phyloP scores from a whole-genome alignment of 768 basidiomycete species.

The Lentinula sp. region DNA sequence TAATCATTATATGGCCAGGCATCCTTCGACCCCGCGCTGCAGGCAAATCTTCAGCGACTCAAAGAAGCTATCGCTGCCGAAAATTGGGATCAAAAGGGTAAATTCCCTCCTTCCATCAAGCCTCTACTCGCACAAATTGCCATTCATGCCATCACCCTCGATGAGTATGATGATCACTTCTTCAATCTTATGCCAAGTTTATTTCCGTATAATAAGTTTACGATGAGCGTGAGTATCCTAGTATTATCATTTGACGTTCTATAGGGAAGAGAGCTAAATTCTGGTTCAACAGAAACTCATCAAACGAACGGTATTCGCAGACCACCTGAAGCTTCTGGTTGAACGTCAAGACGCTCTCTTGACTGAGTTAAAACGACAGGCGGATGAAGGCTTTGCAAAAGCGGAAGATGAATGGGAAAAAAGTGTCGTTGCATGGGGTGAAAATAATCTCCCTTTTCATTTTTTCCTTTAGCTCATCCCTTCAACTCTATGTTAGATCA shows the following conservation, averaged over 20 bases:
- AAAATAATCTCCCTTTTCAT: constrained; percentile 14
- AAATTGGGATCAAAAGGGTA: constrained; percentile 60
- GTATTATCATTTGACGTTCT: neutral
- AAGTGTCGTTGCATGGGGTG: constrained; percentile 65
- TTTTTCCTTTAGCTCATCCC: neutral
- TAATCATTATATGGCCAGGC: constrained; percentile 27
- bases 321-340: constrained; percentile 62
- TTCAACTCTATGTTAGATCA: constrained; percentile 26
- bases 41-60: constrained; percentile 53
- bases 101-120: constrained; percentile 82
- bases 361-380: constrained; percentile 51
- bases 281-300: constrained; percentile 69
- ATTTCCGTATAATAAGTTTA: constrained; percentile 95
- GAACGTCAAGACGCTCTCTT: constrained; percentile 68
- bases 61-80: constrained; percentile 56
- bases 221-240: constrained; percentile 64
- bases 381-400: constrained; percentile 59
- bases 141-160: constrained; percentile 71
- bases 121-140: constrained; percentile 68
- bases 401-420: constrained; percentile 77
- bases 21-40: constrained; percentile 68
- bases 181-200: constrained; percentile 82
- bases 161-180: constrained; percentile 89
- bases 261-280: neutral
- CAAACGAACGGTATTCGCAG: constrained; percentile 78